phyloP scores from a whole-genome alignment of 805 yeast species.

The Candida suzukii region DNA sequence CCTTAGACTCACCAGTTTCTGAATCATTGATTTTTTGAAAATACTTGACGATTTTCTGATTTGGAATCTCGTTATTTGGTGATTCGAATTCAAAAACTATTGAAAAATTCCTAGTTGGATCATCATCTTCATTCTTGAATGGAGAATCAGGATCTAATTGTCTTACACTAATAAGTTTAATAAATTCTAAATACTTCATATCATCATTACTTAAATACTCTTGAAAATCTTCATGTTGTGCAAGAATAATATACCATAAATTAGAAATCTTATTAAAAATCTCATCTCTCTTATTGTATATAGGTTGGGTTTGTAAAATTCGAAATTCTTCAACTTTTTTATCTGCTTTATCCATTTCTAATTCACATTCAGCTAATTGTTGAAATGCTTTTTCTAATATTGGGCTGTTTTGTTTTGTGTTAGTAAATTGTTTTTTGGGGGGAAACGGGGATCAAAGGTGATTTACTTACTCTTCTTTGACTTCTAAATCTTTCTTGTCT shows the following conservation, averaged over 20 bases:
- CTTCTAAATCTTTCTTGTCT: background rate
- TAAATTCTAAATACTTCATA: constrained; percentile 61
- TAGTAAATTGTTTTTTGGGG: background rate
- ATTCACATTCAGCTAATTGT: constrained; percentile 51
- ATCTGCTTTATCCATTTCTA: constrained; percentile 53
- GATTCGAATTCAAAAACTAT: constrained; percentile 53
- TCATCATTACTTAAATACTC: constrained; percentile 75
- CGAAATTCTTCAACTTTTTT: constrained; percentile 51
- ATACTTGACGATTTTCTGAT: constrained; percentile 52
- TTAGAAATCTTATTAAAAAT: constrained; percentile 51
- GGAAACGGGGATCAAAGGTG: background rate
- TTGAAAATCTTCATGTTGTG: constrained; percentile 78
- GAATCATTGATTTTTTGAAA: constrained; percentile 40
- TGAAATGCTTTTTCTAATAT: constrained; percentile 32
- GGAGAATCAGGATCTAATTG: constrained; percentile 31
- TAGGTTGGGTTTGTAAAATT: constrained; percentile 43
- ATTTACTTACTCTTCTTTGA: constrained; percentile 4
- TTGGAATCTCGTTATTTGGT: constrained; percentile 39
- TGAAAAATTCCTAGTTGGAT: constrained; percentile 45
- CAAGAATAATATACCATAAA: constrained; percentile 85
- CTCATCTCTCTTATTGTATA: constrained; percentile 51
- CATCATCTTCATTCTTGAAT: constrained; percentile 11
- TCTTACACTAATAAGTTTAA: constrained; percentile 56
- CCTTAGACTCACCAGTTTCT: constrained; percentile 47
- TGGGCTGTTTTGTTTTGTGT: constrained; percentile 1